Conservation (phyloP, 2,329 filamentous ascomycete genomes). For the Aspergillus chevalieri region DNA sequence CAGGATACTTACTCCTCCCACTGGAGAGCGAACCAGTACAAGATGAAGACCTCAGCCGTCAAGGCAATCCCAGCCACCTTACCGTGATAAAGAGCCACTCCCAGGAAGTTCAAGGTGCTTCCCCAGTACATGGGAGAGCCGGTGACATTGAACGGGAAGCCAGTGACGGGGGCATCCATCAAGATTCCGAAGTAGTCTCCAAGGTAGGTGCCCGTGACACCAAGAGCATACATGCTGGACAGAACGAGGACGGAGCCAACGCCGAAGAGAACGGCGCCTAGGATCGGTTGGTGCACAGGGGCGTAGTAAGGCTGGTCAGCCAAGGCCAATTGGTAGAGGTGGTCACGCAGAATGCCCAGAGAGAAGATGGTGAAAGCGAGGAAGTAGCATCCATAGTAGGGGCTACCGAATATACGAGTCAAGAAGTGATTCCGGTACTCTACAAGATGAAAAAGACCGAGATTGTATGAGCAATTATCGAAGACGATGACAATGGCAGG, state of each 20-base stretch:
- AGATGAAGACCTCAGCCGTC: slow-evolving; percentile 65
- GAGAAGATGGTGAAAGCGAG: slow-evolving; percentile 87
- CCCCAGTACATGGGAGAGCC: slow-evolving; percentile 95
- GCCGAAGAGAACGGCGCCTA: slow-evolving; percentile 66
- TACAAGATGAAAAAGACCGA: slow-evolving; percentile 32
- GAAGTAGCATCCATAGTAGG: slow-evolving; percentile 77
- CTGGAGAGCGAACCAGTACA: slow-evolving; percentile 73
- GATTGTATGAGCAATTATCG: slow-evolving; percentile 7
- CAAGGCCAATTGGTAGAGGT: slow-evolving; percentile 78
- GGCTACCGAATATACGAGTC: slow-evolving; percentile 77
- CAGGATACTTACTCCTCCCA: slow-evolving; percentile 65
- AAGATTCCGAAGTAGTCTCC: slow-evolving; percentile 99
- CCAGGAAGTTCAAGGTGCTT: slow-evolving; percentile 85
- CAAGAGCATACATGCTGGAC: slow-evolving; percentile 83
- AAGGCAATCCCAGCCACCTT: slow-evolving; percentile 80
- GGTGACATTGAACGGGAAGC: slow-evolving; percentile 91
- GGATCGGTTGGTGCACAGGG: slow-evolving; percentile 57
- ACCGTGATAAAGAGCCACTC: slow-evolving; percentile 74
- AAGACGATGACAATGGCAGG: background rate
- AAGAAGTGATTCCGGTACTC: slow-evolving; percentile 90
- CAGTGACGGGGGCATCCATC: slow-evolving; percentile 89
- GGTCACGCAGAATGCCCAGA: slow-evolving; percentile 82
- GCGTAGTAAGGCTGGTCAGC: slow-evolving; percentile 69
- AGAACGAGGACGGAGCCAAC: slow-evolving; percentile 79
- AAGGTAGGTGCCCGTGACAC: slow-evolving; percentile 90